phyloP scores from a whole-genome alignment of 371 early-diverging fungal genomes.

The Mucor sp. region DNA sequence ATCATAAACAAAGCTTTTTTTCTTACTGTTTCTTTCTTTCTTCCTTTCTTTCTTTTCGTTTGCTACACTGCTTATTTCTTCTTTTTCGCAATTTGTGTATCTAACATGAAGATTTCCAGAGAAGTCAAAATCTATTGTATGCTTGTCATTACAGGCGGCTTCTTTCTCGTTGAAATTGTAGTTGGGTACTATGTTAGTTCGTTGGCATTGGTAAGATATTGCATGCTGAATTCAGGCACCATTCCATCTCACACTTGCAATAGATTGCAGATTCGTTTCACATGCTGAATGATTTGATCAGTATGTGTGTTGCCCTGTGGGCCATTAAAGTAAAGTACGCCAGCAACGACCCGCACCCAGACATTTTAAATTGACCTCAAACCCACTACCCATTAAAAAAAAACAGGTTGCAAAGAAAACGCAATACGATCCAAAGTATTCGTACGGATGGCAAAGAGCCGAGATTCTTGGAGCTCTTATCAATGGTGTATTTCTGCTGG shows the following conservation, averaged over 20 bases:
- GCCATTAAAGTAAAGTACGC: constrained; percentile 68
- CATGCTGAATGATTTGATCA: constrained; percentile 86
- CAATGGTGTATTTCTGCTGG: constrained; percentile 88
- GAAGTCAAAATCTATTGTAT: constrained; percentile 55
- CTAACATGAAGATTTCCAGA: constrained; percentile 15
- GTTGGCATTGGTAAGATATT: constrained; percentile 66
- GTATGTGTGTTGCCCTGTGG: constrained; percentile 82
- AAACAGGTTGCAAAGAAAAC: constrained; percentile 35
- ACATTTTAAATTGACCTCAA: background rate
- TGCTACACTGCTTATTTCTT: background rate
- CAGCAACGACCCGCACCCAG: background rate
- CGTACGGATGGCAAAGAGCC: constrained; percentile 92
- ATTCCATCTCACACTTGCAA: background rate
- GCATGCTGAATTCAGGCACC: background rate
- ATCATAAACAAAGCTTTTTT: background rate
- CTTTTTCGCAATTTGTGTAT: background rate
- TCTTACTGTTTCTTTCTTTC: background rate
- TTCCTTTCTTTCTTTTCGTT: background rate
- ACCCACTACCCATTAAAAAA: background rate
- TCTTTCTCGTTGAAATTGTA: constrained; percentile 81
- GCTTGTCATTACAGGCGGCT: constrained; percentile 60
- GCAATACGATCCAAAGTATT: constrained; percentile 62
- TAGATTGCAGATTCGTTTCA: constrained; percentile 92
- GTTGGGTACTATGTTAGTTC: constrained; percentile 79
- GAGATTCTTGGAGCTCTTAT: constrained; percentile 91